Evolutionary conservation across 768 basidiomycete species (phyloP), one percentile per base, ranked within the genome.

Genomic region (Paxillus ammoniavirescens): DNA sequence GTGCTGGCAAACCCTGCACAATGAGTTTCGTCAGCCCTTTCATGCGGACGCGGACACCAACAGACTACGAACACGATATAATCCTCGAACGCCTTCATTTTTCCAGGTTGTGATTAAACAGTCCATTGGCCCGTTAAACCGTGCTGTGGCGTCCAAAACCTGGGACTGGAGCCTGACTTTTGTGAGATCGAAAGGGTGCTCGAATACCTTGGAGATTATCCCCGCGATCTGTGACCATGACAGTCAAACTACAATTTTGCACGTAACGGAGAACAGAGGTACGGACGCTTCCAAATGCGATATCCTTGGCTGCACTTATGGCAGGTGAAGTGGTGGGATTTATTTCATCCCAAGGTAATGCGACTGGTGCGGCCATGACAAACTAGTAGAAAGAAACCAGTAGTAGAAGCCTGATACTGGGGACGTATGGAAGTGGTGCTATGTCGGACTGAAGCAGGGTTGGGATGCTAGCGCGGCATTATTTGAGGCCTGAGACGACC

Each of bases 151-250:
- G 56, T 89, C 84, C 50, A 95, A 77, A 12, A 95, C 86, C 64
- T 98, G 96, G 2, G 91, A 82, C 70, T 98, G 96, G 41, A 98
- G 78, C 46, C 95, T 82, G 54, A 97, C 95, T 74, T 97, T 98
- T 52, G 93, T 89, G 35, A 98, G 81, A 71, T 98, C 95, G 64
- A 96, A 93, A 1, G 96, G 96, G 67, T 97, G 93, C 73, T 96
- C 94, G 57, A 97, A 86, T 14, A 93, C 75, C 68, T 87, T 84
- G 43, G 93, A 87, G 8, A 82, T 76, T 77, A 96, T 93, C 23
- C 95, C 95, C 51, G 94, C 91, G 51, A 84, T 72, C 91, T 93
- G 45, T 21, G 23, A 38, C 5, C 18, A 38, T 23, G 43, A 37
- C 17, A 42, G 21, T 56, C 17, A 46, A 26, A 17, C n/a, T 33